These are phyloP conservation scores for Schoenoplectus triqueter DNA, from an alignment of 202 grass and related monocot genomes.

Conservation along the genomic window DNA sequence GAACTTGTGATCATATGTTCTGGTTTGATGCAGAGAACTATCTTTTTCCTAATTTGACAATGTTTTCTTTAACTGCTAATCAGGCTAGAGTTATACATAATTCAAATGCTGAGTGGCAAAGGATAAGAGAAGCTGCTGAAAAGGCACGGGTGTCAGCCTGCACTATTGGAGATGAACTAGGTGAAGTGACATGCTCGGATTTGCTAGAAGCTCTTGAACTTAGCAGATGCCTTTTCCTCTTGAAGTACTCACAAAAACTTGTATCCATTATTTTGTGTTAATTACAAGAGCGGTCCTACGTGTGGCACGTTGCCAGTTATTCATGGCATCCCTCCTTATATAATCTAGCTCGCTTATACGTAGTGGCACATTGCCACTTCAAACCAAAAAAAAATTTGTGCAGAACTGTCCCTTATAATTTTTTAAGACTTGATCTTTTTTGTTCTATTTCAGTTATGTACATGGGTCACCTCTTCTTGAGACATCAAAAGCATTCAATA, in stretches of 20 bases:
- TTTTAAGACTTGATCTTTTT: slow-evolving; percentile 23
- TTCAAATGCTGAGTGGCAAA: slow-evolving; percentile 77
- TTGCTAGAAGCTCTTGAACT: slow-evolving; percentile 95
- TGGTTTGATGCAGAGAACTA: background rate
- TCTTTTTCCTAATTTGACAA: background rate
- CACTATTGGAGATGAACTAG: slow-evolving; percentile 68
- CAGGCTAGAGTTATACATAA: slow-evolving; percentile 90
- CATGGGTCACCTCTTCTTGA: slow-evolving; percentile 92
- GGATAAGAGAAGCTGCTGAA: slow-evolving; percentile 75
- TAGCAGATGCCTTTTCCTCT: slow-evolving; percentile 91
- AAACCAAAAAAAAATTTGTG: background rate
- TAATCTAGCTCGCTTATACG: background rate
- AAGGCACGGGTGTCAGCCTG: slow-evolving; percentile 59
- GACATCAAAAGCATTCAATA: slow-evolving; percentile 79
- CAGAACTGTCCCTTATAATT: background rate
- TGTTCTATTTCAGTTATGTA: slow-evolving; percentile 65
- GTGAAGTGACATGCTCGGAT: slow-evolving; percentile 88
- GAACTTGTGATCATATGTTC: background rate
- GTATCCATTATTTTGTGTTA: background rate
- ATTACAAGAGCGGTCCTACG: background rate
- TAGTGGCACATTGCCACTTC: background rate
- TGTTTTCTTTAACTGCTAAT: background rate
- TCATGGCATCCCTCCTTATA: background rate
- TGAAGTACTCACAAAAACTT: slow-evolving; percentile 65
- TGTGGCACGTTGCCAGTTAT: background rate